Evolutionary conservation across 2,329 filamentous ascomycete species (phyloP).

Genomic region (Alternaria brassicae): DNA sequence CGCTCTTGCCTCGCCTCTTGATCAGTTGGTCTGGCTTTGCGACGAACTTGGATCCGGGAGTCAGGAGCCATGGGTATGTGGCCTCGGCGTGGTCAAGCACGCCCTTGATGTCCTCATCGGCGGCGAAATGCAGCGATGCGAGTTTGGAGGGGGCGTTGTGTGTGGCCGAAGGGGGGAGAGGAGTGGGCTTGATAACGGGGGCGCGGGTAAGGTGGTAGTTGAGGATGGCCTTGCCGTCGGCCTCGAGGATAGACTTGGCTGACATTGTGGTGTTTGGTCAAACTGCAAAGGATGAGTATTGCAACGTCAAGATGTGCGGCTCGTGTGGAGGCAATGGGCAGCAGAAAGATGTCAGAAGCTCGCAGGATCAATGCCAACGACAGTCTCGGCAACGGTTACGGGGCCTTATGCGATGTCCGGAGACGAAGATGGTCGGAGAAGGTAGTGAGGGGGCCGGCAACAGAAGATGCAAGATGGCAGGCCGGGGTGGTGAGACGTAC

Average conservation of each 20-base stretch:
- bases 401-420: conserved; percentile 30
- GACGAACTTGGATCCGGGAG: conserved; percentile 86
- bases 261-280: conserved; percentile 68
- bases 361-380: conserved; percentile 17
- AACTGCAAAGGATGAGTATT: conserved; percentile 37
- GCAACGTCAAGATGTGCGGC: conserved; percentile 14
- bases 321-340: conserved; percentile 23
- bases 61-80: conserved; percentile 95
- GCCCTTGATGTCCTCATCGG: conserved; percentile 80
- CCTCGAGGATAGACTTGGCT: conserved; percentile 97
- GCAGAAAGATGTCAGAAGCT: conserved; percentile 18
- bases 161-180: conserved; percentile 80
- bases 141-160: conserved; percentile 94
- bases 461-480: conserved; percentile 20
- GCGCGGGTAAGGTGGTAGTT: conserved; percentile 99
- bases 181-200: conserved; percentile 95
- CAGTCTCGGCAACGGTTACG: conserved; percentile 26
- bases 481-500: conserved; percentile 40
- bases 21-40: conserved; percentile 99
- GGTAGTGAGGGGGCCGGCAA: conserved; percentile 29
- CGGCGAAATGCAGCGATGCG: conserved; percentile 90
- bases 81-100: conserved; percentile 95
- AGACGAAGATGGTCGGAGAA: conserved; percentile 22
- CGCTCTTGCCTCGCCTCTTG: conserved; percentile 99
- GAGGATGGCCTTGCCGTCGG: conserved; percentile 99